Evolutionary conservation across 371 early-diverging fungal species (phyloP), one percentile per base, ranked within the genome.

Genomic region (Haplosporangium sp.): DNA sequence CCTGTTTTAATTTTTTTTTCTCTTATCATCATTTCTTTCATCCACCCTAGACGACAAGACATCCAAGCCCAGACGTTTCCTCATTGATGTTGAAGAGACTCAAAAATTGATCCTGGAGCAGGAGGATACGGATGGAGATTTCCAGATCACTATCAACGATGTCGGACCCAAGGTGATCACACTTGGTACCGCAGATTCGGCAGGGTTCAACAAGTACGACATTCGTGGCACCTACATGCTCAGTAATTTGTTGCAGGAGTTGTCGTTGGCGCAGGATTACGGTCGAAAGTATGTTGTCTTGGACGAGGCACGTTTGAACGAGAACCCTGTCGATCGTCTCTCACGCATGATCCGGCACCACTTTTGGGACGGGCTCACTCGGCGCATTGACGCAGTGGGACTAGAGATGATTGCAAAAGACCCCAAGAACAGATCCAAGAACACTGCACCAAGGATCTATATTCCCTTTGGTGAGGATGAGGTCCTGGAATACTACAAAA

Each of bases 41-140:
- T 55, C 52, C 53, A 36, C 2, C 20, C 10, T 59, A 91, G 96
- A 95, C 69, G 94, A 91, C 63, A 92, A 91, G 77, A 40, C 83
- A 14, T 67, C 76, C 58, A 87, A 89, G 55, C 89, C 95, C 8
- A 87, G 93, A 43, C 86, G 89, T 23, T 95, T 95, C 74, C 81
- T 96, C 14, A 87, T 98, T 50, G 93, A 98, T 65, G 96, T 98
- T 0, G 92, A 91, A 55, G 91, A 91, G 64, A 95, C 95, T 2
- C 88, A 93, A 56, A 88, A 91, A 58, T 77, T 83, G 38, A 87
- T 98, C 13, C 82, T 98, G 41, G 91, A 86, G 59, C 98, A 98
- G 74, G 98, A 98, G 82, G 99, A 98, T 81, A 96, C 97, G 0
- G 94, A 97, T 81, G 95, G 95, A 18, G 95, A 98, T 73, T 93